Evolutionary conservation across 2,329 filamentous ascomycete genomes (phyloP).

Genomic region (Fusarium pseudograminearum): DNA sequence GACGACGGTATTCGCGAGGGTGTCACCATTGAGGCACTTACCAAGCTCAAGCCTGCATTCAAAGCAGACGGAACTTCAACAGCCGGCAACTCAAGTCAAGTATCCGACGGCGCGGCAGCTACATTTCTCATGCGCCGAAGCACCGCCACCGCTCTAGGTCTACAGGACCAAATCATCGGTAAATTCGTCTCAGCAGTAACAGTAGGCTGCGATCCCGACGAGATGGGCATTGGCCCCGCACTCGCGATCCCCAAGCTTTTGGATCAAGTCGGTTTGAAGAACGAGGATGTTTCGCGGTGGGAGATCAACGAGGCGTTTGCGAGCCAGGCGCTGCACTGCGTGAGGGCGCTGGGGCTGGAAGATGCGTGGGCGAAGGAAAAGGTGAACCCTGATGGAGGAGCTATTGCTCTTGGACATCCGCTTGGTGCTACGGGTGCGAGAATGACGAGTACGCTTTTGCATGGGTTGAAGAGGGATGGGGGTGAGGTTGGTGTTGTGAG

Average conservation of each 20-base stretch:
- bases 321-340: conserved; percentile 75
- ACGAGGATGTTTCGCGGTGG: conserved; percentile 82
- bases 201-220: conserved; percentile 84
- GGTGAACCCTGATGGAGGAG: conserved; percentile 93
- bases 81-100: conserved; percentile 87
- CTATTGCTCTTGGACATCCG: conserved; percentile 93
- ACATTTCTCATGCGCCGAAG: conserved; percentile 86
- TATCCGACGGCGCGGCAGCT: conserved; percentile 89
- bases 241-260: conserved; percentile 87
- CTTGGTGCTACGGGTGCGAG: conserved; percentile 89
- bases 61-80: conserved; percentile 79
- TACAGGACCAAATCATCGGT: conserved; percentile 77
- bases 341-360: conserved; percentile 76
- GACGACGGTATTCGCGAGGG: conserved; percentile 86
- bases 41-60: conserved; percentile 88
- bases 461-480: conserved; percentile 75
- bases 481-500: conserved; percentile 86
- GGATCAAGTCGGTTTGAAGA: conserved; percentile 72
- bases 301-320: conserved; percentile 91
- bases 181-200: conserved; percentile 84
- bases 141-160: conserved; percentile 79
- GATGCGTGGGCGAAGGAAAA: conserved; percentile 70
- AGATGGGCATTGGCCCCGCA: conserved; percentile 94
- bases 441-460: conserved; percentile 78
- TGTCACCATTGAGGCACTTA: conserved; percentile 76